These are phyloP conservation scores for Colletotrichum phormii DNA, from an alignment of 2,329 filamentous ascomycete genomes.

Conservation along the genomic window DNA sequence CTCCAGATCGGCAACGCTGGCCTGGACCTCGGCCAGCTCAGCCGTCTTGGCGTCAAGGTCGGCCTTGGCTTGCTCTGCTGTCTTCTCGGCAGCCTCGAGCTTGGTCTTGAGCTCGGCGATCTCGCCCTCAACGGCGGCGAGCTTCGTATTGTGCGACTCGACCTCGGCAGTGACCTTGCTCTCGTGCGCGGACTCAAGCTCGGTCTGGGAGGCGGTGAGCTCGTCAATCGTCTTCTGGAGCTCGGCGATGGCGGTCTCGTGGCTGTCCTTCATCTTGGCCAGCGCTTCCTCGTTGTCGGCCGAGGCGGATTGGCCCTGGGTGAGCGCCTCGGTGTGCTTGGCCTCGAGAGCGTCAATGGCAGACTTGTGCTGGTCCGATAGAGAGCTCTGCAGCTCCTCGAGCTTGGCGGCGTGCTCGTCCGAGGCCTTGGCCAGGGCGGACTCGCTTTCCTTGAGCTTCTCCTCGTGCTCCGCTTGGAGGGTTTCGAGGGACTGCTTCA, in stretches of 20 bases:
- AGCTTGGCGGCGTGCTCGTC: slow-evolving; percentile 63
- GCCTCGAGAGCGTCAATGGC: slow-evolving; percentile 62
- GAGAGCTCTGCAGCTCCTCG: slow-evolving; percentile 59
- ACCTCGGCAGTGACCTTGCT: slow-evolving; percentile 58
- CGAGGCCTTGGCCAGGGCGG: slow-evolving; percentile 50
- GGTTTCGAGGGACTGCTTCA: slow-evolving; percentile 64
- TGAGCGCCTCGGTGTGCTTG: slow-evolving; percentile 64
- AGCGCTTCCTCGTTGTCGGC: slow-evolving; percentile 62
- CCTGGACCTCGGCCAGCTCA: slow-evolving; percentile 53
- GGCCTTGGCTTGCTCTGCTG: slow-evolving; percentile 54
- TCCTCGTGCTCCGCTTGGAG: slow-evolving; percentile 55
- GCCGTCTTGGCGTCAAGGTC: slow-evolving; percentile 57
- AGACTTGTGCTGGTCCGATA: slow-evolving; percentile 63
- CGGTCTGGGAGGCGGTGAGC: slow-evolving; percentile 59
- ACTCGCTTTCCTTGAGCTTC: slow-evolving; percentile 51
- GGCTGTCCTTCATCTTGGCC: slow-evolving; percentile 60
- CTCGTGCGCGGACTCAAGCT: slow-evolving; percentile 57
- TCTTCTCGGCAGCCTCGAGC: slow-evolving; percentile 60
- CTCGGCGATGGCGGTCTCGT: slow-evolving; percentile 60
- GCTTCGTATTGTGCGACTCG: slow-evolving; percentile 56
- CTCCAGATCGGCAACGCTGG: slow-evolving; percentile 56
- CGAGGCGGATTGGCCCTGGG: slow-evolving; percentile 56
- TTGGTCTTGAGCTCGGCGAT: slow-evolving; percentile 62
- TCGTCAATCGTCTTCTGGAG: slow-evolving; percentile 68
- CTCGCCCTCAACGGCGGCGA: slow-evolving; percentile 64